A percentile compares a stretch with the other conserved stretches of the same genome.
Evolutionary conservation across 768 basidiomycete genomes (phyloP).

Genomic region (Glaciozyma antarctica): DNA sequence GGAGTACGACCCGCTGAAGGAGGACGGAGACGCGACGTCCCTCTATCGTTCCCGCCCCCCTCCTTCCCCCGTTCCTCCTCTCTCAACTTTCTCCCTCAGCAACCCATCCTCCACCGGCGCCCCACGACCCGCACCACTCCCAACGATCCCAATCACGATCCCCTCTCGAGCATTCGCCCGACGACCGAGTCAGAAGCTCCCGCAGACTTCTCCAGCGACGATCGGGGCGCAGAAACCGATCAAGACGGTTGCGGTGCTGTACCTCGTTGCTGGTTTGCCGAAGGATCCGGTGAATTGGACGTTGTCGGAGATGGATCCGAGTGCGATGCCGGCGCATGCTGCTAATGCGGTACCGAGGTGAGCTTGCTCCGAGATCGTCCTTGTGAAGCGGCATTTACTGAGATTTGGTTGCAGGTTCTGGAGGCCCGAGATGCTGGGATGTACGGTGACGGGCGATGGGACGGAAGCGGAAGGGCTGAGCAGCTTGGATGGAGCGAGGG

Average conservation of each 20-base stretch:
- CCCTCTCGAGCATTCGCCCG: background rate
- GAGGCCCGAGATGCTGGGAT: constrained; percentile 82
- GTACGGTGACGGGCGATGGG: constrained; percentile 61
- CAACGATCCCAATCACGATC: background rate
- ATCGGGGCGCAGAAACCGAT: no score
- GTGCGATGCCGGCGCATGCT: constrained; percentile 60
- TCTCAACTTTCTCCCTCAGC: background rate
- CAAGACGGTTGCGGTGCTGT: constrained; percentile 17
- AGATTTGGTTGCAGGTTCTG: constrained; percentile 48
- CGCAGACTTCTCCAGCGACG: no score
- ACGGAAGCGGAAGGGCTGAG: constrained; percentile 42
- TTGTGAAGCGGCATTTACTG: no score
- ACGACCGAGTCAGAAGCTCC: no score
- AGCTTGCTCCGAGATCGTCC: no score
- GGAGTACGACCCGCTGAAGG: background rate
- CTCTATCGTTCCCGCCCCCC: background rate
- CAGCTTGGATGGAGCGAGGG: constrained; percentile 25
- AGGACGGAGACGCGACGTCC: background rate
- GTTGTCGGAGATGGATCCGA: constrained; percentile 38
- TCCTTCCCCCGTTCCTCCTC: background rate
- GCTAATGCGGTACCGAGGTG: constrained; percentile 69
- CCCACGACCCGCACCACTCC: background rate
- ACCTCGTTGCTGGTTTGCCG: constrained; percentile 54
- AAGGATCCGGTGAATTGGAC: constrained; percentile 87
- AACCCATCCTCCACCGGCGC: background rate